Percentiles rank a stretch among this genome's conserved stretches.
Evolutionary conservation across 768 basidiomycete genomes (phyloP).

Genomic region (Dioszegia hungarica): DNA sequence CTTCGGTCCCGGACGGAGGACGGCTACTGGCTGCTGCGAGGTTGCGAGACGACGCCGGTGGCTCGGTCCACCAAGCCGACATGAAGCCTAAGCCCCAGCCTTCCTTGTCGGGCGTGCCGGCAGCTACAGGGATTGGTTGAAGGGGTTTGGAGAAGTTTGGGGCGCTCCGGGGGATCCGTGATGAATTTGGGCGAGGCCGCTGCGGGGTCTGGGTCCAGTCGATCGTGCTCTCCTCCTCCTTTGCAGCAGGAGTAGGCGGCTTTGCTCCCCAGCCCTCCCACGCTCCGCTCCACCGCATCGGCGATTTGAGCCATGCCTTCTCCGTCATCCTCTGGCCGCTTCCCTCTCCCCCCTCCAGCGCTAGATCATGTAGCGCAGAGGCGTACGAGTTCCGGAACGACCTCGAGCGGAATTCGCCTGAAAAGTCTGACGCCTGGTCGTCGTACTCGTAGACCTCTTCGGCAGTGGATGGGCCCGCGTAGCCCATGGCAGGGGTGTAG

Average conservation of each 20-base stretch:
- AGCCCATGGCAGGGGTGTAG: constrained; percentile 1
- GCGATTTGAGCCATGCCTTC: not conserved
- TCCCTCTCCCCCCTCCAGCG: constrained; percentile 2
- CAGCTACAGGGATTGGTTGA: not conserved
- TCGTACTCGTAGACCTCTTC: not conserved
- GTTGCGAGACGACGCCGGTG: not conserved
- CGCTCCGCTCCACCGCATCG: not conserved
- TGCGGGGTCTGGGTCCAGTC: too few species aligned
- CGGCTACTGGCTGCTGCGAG: not conserved
- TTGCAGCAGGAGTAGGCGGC: not conserved
- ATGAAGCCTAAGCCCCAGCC: constrained; percentile 32
- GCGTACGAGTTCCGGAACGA: constrained; percentile 31
- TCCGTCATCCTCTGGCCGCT: not conserved
- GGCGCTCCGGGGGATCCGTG: too few species aligned
- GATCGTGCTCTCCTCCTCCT: not conserved
- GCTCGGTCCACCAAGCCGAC: constrained; percentile 19
- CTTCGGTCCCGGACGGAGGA: not conserved
- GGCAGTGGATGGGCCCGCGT: not conserved
- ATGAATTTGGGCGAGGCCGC: too few species aligned
- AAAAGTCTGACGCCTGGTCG: not conserved
- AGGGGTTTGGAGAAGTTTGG: not conserved
- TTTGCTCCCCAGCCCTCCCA: not conserved
- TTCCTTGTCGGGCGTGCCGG: not conserved
- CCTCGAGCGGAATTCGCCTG: not conserved
- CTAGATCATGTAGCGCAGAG: constrained; percentile 30